Base-by-base conservation (phyloP, 2,329 filamentous ascomycete species). In the Nannizzia gypsea region DNA sequence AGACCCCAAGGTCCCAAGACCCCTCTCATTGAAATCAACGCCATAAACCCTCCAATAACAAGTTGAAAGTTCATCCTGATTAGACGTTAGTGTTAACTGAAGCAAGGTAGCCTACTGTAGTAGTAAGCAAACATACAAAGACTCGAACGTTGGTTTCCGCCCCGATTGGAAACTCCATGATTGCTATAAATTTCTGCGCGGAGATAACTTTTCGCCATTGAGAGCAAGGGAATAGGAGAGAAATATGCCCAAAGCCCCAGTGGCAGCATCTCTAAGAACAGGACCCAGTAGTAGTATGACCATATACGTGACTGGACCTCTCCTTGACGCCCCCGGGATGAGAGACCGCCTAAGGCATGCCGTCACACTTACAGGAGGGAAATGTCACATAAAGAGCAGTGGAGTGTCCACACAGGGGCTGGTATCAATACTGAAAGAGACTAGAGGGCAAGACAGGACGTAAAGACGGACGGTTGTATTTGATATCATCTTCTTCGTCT, bases 151-250 rank as follows among this genome's bases (percentile, higher is more conserved):
- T 76, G 50, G 74, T 76, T 64, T 70, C 71, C 61, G 71, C 71
- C 62, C 68, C 69, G 63, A 71, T 71, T 62, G 74, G 74, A 67
- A 76, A 76, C 65, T 76, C 74, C 73, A 76, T 76, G n/a, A 59
- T 63, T 60, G 40, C 26, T 55, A 34, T 59, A 58, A 54, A 34
- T 46, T 36, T 59, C 44, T 36, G 22, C 28, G 22, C 22, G 17
- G 28, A 34, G 40, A 46, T 24, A 26, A 57, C 36, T 36, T 46
- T 48, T 48, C 56, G 56, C 56, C 56, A 58, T 58, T 58, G 56
- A 58, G 17, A 8, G 26, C 26, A 57, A 9, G 6, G 11, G 3
- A 26, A 28, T 5, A 54, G 48, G 13, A 34, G 28, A 54, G 31
- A 13, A 31, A 54, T 34, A 34, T 34, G 26, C 48, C 11, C 48